Evolutionary conservation across 2,329 filamentous ascomycete species (phyloP).

Genomic region (Diaporthe batatas): DNA sequence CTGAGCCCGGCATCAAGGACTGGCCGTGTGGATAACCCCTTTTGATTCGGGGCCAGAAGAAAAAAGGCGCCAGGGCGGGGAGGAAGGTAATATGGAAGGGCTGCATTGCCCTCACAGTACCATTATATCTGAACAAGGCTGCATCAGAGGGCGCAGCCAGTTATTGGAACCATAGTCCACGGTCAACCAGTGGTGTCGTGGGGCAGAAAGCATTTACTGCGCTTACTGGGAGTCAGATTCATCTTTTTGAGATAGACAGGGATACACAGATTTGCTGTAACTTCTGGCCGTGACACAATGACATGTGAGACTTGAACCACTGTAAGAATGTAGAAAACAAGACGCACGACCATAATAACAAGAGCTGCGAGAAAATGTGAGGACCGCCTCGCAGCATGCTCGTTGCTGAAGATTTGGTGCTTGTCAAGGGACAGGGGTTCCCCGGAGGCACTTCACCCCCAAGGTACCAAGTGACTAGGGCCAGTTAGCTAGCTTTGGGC

Average conservation of each 20-base stretch:
- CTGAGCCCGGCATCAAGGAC: neutral
- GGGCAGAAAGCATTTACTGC: neutral
- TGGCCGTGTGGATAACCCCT: neutral
- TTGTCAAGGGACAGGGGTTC: neutral
- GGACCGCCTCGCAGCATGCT: neutral
- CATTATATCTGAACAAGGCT: neutral
- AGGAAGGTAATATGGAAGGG: neutral
- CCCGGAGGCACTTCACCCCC: constrained; percentile 9
- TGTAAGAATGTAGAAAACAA: no score
- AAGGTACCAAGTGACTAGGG: neutral
- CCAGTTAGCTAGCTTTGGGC: constrained; percentile 14
- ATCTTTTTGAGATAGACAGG: constrained; percentile 30
- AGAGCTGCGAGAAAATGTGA: neutral
- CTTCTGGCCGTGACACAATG: neutral
- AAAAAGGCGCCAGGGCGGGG: neutral
- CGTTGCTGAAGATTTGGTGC: neutral
- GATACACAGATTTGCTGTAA: constrained; percentile 12
- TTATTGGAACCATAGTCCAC: neutral
- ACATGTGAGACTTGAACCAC: neutral
- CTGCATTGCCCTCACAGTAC: neutral
- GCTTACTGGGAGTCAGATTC: neutral
- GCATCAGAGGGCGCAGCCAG: neutral
- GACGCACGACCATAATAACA: neutral
- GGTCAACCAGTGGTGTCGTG: neutral
- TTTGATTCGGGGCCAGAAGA: neutral